Evolutionary conservation across 2,329 filamentous ascomycete species (phyloP).

Genomic region (Cordyceps javanica): DNA sequence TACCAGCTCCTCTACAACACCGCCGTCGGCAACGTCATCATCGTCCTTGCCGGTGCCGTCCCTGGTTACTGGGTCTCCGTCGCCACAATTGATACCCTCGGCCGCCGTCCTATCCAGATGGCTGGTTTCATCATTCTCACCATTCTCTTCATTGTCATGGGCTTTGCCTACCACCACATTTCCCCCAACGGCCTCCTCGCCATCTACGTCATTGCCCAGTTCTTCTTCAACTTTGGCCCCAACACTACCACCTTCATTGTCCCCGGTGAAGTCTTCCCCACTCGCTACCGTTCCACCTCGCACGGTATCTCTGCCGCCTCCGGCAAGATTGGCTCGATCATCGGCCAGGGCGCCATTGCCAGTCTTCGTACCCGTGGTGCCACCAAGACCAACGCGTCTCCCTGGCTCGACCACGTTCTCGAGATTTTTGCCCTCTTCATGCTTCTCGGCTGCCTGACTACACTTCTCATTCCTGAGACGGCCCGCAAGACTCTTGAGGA

Average conservation of each 20-base stretch:
- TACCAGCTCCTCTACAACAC: slow-evolving; percentile 69
- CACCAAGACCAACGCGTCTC: slow-evolving; percentile 32
- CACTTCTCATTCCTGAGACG: slow-evolving; percentile 66
- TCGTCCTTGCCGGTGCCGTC: slow-evolving; percentile 71
- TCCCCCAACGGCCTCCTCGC: slow-evolving; percentile 46
- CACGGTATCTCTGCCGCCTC: slow-evolving; percentile 52
- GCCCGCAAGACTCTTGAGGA: slow-evolving; percentile 69
- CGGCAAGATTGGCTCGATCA: slow-evolving; percentile 52
- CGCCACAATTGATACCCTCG: slow-evolving; percentile 64
- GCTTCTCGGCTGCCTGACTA: slow-evolving; percentile 64
- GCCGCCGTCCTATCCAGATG: slow-evolving; percentile 72
- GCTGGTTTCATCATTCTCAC: slow-evolving; percentile 56
- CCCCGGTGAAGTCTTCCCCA: slow-evolving; percentile 51
- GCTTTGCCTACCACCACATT: slow-evolving; percentile 53
- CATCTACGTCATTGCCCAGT: slow-evolving; percentile 50
- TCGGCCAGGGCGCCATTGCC: slow-evolving; percentile 51
- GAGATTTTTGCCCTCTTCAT: slow-evolving; percentile 73
- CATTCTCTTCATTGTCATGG: slow-evolving; percentile 55
- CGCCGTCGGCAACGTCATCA: slow-evolving; percentile 71
- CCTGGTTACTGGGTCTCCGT: slow-evolving; percentile 81
- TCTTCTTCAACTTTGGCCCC: slow-evolving; percentile 55
- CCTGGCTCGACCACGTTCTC: slow-evolving; percentile 73
- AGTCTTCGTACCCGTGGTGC: slow-evolving; percentile 44
- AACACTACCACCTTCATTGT: slow-evolving; percentile 54
- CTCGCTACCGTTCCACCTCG: slow-evolving; percentile 50